Base-by-base conservation (phyloP, 345 rosid genomes). In the Tarenaya hassleriana region DNA sequence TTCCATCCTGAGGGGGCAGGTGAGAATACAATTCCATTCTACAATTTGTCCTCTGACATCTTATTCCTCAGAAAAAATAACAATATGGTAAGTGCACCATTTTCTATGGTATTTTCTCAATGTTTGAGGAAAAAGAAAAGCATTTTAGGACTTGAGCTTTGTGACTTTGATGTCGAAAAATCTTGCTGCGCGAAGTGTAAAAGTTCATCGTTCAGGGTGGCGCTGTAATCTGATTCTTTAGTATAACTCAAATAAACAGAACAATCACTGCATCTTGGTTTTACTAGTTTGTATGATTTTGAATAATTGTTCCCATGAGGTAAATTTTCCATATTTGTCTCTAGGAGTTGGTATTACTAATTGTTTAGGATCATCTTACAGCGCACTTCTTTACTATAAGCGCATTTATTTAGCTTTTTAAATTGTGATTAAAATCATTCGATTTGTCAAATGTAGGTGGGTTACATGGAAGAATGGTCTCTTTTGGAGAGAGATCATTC, bases 1-100 rank as follows among this genome's bases (percentile, higher is more conserved):
- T 64, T 87, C 80, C 52, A 79, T 91, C 62, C 72, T 91, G 65
- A 83, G 75, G 69, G 80, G 81, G 61, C 98, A 91, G 71, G 98
- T 91, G 66, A 77, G 85, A 69, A 71, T 57, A 50, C 29, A 8
- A 48, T 40, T 56, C 60, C 60, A 41, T 34, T 7, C 29, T 58
- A 31, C 15, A 45, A 35, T 16, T 33, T 34, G 13, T 16, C 17
- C 7, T 21, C 8, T 38, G 50, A n/a, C n/a, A n/a, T n/a, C n/a
- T n/a, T 10, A 7, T 41, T 14, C 16, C 15, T 37, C 15, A 10
- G 5, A 35, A 35, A 18, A 61, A 21, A 29, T 40, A 31, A 13
- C n/a, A 43, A 38, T 18, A 3, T 46, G 45, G 17, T 8, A 38
- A n/a, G n/a, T n/a, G n/a, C n/a, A n/a, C 40, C 46, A 57, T 47